These are phyloP conservation scores for Pyrus hybrid DNA, from an alignment of 331 rosid species.

Conservation along the genomic window DNA sequence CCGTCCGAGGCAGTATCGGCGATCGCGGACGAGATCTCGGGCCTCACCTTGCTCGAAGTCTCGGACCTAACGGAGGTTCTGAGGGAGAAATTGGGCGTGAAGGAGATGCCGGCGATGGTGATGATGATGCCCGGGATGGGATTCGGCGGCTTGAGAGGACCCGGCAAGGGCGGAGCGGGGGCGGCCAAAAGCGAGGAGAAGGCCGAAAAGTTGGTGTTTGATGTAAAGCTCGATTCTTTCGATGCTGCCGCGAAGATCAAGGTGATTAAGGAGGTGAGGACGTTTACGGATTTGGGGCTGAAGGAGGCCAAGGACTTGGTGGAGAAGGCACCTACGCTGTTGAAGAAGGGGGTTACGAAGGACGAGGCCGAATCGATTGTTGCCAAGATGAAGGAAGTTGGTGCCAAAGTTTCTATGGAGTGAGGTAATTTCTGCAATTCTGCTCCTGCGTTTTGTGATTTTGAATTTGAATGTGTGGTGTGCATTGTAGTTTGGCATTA, in stretches of 20 bases:
- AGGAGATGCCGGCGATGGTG: conserved; percentile 59
- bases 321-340: conserved; percentile 62
- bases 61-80: conserved; percentile 60
- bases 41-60: conserved; percentile 47
- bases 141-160: conserved; percentile 25
- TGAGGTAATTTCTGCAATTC: conserved; percentile 29
- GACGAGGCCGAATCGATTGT: conserved; percentile 68
- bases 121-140: conserved; percentile 73
- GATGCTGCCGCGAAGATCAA: conserved; percentile 68
- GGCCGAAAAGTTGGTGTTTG: conserved; percentile 63
- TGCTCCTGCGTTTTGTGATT: not conserved
- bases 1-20: conserved; percentile 31
- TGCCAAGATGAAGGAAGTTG: conserved; percentile 65
- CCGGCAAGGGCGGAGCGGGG: conserved; percentile 20
- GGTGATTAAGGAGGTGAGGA: conserved; percentile 72
- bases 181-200: conserved; percentile 34
- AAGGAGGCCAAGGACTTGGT: conserved; percentile 89
- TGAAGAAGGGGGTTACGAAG: conserved; percentile 73
- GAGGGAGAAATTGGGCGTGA: conserved; percentile 43
- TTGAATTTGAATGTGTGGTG: not conserved
- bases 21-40: conserved; percentile 49
- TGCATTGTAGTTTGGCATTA: not conserved
- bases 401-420: conserved; percentile 71
- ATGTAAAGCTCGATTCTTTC: conserved; percentile 62
- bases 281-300: conserved; percentile 72